These are phyloP conservation scores for Hyphopichia fennica DNA, from an alignment of 1,139 yeast genomes.

Conservation along the genomic window DNA sequence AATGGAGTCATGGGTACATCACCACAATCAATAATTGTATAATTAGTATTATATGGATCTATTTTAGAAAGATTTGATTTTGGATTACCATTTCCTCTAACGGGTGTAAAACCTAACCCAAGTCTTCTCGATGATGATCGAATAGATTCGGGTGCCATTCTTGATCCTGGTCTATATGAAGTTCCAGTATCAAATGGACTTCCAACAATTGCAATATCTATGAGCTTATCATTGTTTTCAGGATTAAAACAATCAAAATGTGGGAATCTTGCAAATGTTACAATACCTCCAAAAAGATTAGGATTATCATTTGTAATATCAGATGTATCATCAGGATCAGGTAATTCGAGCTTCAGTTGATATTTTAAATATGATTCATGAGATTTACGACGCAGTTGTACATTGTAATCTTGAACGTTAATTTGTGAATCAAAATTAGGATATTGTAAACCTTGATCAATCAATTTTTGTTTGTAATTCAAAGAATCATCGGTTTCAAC, in stretches of 20 bases:
- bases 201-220: constrained; percentile 52
- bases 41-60: constrained; percentile 35
- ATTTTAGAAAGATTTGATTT: constrained; percentile 16
- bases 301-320: constrained; percentile 23
- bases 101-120: constrained; percentile 33
- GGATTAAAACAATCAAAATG: constrained; percentile 38
- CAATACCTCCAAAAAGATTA: constrained; percentile 42
- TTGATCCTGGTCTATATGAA: constrained; percentile 49
- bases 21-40: constrained; percentile 51
- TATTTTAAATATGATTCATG: constrained; percentile 18
- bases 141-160: constrained; percentile 52
- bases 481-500: constrained; percentile 3
- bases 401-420: neutral
- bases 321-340: constrained; percentile 36
- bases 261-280: constrained; percentile 47
- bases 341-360: constrained; percentile 27
- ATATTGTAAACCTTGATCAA: neutral
- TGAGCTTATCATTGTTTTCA: constrained; percentile 10
- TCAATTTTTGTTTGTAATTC: neutral
- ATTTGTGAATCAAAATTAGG: neutral
- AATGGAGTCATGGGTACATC: constrained; percentile 58
- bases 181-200: constrained; percentile 56
- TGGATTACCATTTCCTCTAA: constrained; percentile 27
- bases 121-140: constrained; percentile 41
- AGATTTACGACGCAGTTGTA: constrained; percentile 6